Evolutionary conservation across 768 basidiomycete genomes (phyloP).

Genomic region (Macrocybe gigantea): DNA sequence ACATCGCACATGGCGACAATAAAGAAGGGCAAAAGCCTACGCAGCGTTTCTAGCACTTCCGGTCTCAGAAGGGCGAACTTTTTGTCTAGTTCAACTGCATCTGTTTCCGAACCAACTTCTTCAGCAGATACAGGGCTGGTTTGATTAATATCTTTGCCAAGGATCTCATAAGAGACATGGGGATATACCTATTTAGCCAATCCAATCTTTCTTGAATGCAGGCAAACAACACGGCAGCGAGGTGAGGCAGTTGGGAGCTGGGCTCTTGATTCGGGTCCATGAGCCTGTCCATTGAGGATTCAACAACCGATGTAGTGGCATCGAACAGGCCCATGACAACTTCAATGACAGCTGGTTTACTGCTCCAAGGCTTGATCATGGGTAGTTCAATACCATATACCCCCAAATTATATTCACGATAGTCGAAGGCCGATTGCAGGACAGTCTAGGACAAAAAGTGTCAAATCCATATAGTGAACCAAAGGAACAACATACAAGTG

Average conservation of each 20-base stretch:
- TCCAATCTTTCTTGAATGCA: constrained; percentile 64
- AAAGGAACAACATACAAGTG: constrained; percentile 47
- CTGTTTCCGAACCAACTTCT: constrained; percentile 45
- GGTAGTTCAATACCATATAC: constrained; percentile 76
- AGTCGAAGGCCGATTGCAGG: constrained; percentile 66
- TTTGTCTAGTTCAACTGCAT: constrained; percentile 54
- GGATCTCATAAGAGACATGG: background rate
- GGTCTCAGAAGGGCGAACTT: constrained; percentile 70
- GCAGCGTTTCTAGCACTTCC: constrained; percentile 71
- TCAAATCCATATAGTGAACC: background rate
- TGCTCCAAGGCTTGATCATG: constrained; percentile 82
- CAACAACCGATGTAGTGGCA: constrained; percentile 44
- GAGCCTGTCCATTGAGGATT: constrained; percentile 25
- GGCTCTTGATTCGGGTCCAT: constrained; percentile 27
- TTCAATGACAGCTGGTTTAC: constrained; percentile 61
- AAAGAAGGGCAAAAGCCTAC: constrained; percentile 36
- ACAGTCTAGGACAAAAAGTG: constrained; percentile 44
- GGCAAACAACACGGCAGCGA: constrained; percentile 58
- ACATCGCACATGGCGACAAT: background rate
- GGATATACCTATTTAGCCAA: constrained; percentile 55
- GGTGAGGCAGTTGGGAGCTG: constrained; percentile 52
- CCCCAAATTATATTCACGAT: constrained; percentile 62
- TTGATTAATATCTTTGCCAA: background rate
- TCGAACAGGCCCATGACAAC: constrained; percentile 69
- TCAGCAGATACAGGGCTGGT: constrained; percentile 39